These are phyloP conservation scores for Eucalyptus viminalis DNA, from an alignment of 345 rosid species.

Conservation along the genomic window DNA sequence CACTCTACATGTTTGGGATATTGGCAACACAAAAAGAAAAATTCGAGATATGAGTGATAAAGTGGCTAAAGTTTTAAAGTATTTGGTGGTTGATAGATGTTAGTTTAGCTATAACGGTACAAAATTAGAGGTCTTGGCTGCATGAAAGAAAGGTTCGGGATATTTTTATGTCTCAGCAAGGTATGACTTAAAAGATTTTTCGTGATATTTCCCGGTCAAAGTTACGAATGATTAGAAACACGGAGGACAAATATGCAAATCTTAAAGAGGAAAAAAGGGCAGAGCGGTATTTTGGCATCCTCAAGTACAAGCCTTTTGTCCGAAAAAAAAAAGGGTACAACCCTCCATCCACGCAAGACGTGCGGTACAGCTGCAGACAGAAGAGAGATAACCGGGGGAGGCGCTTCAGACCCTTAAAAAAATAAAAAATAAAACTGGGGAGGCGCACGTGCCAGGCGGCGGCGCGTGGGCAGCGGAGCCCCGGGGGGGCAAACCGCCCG, in stretches of 20 bases:
- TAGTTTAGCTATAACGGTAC: not conserved
- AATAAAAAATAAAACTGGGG: no score
- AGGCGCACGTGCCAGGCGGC: not conserved
- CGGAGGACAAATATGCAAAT: not conserved
- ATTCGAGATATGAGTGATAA: not conserved
- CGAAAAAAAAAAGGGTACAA: not conserved
- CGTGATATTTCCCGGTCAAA: not conserved
- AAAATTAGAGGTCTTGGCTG: not conserved
- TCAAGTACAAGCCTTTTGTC: not conserved
- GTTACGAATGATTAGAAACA: not conserved
- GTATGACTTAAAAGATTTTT: not conserved
- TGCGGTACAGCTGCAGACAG: not conserved
- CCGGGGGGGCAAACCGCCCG: not conserved
- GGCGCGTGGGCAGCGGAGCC: not conserved
- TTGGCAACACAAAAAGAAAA: not conserved
- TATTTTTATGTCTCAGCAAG: not conserved
- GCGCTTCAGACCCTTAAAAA: no score
- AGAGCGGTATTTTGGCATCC: not conserved
- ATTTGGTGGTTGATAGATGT: not conserved
- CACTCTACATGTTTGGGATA: not conserved
- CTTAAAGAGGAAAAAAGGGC: no score
- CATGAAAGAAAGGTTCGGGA: not conserved
- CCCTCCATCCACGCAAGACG: not conserved
- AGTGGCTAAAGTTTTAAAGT: no score
- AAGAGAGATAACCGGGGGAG: not conserved